Evolutionary conservation across 2,329 filamentous ascomycete genomes (phyloP), one percentile per base, ranked within the genome.

Genomic region (Chlorencoelia australis): DNA sequence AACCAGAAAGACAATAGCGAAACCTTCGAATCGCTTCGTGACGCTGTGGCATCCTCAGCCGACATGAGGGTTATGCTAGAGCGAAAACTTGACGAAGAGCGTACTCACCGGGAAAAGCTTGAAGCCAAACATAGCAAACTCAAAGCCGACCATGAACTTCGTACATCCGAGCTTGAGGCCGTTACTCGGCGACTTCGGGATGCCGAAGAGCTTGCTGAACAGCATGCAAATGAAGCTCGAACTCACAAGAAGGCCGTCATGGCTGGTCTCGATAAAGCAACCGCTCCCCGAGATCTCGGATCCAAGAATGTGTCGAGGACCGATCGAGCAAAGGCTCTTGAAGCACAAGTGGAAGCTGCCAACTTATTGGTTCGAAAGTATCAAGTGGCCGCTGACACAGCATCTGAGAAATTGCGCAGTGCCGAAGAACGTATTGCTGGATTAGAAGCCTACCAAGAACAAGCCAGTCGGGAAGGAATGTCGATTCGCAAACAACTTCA

Each of bases 361-460:
- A 93, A 85, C 51, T 69, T 68, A 2, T 65, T 96, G 56, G 86
- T 88, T 18, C 83, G 82, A 58, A 86, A 86, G 53, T 94, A 94
- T 50, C 87, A 95, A 58, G 71, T 80, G 42, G 88, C 93, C 41
- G 89, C 88, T 1, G 86, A 98, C 57, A 64, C 70, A 17, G 87
- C 88, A 3, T 82, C 86, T 0, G 87, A 95, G 54, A 93, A 88
- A 57, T 69, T 98, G 35, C 82, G 91, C 35, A 82, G 82, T 40
- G 91, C 91, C 3, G 93, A 98, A 61, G 93, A 96, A 64, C 79
- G 91, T 27, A 96, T 98, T 57, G 93, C 91, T 4, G 91, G 91
- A 5, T 71, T 98, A 3, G 91, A 98, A 59, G 85, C 87, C 18
- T 96, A 96, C 58, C 91, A 98, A 61, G 91, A 98, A 56, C 91